Percentiles rank a stretch among this genome's conserved stretches.
Evolutionary conservation across 768 basidiomycete species (phyloP).

Genomic region (Lactifluus pinguis): DNA sequence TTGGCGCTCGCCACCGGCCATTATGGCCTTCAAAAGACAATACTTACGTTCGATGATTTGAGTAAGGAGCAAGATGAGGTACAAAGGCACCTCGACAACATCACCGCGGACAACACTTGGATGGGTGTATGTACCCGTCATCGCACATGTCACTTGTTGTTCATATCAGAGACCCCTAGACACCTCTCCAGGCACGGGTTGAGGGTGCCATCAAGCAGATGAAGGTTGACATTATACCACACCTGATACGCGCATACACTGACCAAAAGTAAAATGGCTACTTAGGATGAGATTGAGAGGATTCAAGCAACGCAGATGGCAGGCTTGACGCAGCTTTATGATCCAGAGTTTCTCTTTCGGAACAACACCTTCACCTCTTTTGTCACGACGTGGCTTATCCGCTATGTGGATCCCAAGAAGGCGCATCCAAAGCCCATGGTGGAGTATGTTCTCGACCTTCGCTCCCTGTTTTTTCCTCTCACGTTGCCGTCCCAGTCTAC

Average conservation of each 20-base stretch:
- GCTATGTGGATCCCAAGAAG: slow-evolving; percentile 76
- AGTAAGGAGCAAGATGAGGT: slow-evolving; percentile 69
- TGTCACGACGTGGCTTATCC: slow-evolving; percentile 88
- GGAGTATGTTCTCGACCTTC: slow-evolving; percentile 40
- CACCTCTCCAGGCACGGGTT: slow-evolving; percentile 63
- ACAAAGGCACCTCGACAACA: slow-evolving; percentile 63
- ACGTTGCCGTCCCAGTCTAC: slow-evolving; percentile 46
- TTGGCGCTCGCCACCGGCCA: slow-evolving; percentile 81
- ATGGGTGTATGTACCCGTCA: slow-evolving; percentile 49
- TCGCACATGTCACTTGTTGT: background rate
- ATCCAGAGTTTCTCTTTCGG: slow-evolving; percentile 74
- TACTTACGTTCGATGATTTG: slow-evolving; percentile 65
- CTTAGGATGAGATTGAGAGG: slow-evolving; percentile 60
- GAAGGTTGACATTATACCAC: slow-evolving; percentile 32
- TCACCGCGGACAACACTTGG: slow-evolving; percentile 75
- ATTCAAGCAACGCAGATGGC: slow-evolving; percentile 67
- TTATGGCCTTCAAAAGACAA: slow-evolving; percentile 77
- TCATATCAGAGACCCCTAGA: slow-evolving; percentile 32
- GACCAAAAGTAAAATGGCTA: background rate
- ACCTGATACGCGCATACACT: background rate
- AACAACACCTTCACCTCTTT: slow-evolving; percentile 82
- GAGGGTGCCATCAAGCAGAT: slow-evolving; percentile 69
- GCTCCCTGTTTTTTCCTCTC: background rate
- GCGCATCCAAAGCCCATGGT: slow-evolving; percentile 61
- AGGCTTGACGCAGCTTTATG: slow-evolving; percentile 77